Conservation (phyloP, 345 rosid genomes). For the Gossypium arboreum region DNA sequence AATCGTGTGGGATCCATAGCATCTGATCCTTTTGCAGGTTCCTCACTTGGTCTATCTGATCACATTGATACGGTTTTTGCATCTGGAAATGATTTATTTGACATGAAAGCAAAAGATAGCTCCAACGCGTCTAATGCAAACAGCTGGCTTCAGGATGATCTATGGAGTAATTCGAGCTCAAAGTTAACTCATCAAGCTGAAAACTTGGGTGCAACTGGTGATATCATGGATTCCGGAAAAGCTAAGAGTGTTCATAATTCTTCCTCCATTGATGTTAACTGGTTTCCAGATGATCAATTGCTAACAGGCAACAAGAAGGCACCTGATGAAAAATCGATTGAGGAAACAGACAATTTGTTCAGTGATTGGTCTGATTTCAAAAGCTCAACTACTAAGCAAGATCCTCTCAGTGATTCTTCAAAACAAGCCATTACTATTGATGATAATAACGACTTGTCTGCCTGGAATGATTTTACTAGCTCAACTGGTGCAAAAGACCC, state of each 20-base stretch:
- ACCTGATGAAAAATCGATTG: slow-evolving; percentile 29
- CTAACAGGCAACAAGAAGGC: slow-evolving; percentile 30
- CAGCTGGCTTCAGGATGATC: slow-evolving; percentile 53
- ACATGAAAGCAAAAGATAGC: slow-evolving; percentile 28
- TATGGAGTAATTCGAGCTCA: slow-evolving; percentile 28
- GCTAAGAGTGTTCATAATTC: slow-evolving; percentile 8
- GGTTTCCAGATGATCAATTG: slow-evolving; percentile 40
- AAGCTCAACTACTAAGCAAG: slow-evolving; percentile 43
- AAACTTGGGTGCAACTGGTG: slow-evolving; percentile 18
- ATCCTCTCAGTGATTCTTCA: slow-evolving; percentile 23
- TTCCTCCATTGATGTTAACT: slow-evolving; percentile 40
- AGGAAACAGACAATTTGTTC: slow-evolving; percentile 42
- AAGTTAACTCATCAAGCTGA: slow-evolving; percentile 24
- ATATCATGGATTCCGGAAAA: slow-evolving; percentile 25
- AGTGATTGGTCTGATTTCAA: slow-evolving; percentile 67
- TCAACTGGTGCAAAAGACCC: slow-evolving; percentile 36
- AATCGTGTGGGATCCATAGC: slow-evolving; percentile 25
- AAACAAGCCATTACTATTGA: slow-evolving; percentile 17
- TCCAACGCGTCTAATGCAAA: slow-evolving; percentile 30
- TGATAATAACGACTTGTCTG: slow-evolving; percentile 47
- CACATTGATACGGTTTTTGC: slow-evolving; percentile 60
- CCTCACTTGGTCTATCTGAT: slow-evolving; percentile 47
- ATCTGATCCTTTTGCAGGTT: slow-evolving; percentile 37
- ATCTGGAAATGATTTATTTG: slow-evolving; percentile 32
- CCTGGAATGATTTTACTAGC: slow-evolving; percentile 60